A percentile compares a stretch with the other conserved stretches of the same genome.
These are phyloP conservation scores for Phytophthora cryptogea DNA, from an alignment of 352 stramenopile genomes.

Conservation along the genomic window DNA sequence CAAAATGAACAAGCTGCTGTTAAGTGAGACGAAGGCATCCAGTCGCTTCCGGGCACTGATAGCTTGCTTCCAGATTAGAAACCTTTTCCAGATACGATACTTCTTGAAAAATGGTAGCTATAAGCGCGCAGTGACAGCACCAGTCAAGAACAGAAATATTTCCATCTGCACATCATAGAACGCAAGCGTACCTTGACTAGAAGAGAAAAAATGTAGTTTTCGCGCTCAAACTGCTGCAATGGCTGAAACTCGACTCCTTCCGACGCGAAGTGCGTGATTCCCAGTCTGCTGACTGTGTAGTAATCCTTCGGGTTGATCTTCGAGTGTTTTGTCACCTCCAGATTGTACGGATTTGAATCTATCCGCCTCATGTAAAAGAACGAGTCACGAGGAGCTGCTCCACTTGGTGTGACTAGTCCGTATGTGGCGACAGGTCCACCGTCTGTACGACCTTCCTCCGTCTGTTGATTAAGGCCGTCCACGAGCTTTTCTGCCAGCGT, in stretches of 20 bases:
- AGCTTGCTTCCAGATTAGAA: slow-evolving; percentile 85
- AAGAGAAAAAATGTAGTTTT: slow-evolving; percentile 90
- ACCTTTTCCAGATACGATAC: slow-evolving; percentile 92
- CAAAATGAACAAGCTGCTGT: slow-evolving; percentile 89
- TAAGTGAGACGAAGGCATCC: slow-evolving; percentile 48
- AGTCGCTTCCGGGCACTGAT: slow-evolving; percentile 59
- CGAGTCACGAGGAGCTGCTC: slow-evolving; percentile 40
- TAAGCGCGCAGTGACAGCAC: neutral
- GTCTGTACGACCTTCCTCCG: neutral
- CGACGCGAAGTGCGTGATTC: slow-evolving; percentile 88
- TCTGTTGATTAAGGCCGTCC: slow-evolving; percentile 38
- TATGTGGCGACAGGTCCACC: neutral
- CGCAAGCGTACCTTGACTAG: slow-evolving; percentile 56
- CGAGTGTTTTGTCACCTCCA: slow-evolving; percentile 66
- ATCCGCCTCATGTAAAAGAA: slow-evolving; percentile 79
- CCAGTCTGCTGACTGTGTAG: slow-evolving; percentile 89
- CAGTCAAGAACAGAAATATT: neutral
- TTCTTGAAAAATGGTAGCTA: slow-evolving; percentile 90
- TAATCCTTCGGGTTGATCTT: slow-evolving; percentile 81
- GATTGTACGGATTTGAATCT: slow-evolving; percentile 80
- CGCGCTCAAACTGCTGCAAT: slow-evolving; percentile 90
- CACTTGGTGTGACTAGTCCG: slow-evolving; percentile 3
- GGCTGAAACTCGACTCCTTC: slow-evolving; percentile 87
- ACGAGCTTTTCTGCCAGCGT: slow-evolving; percentile 67
- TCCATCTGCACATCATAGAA: neutral